phyloP scores from a whole-genome alignment of 306 rosid genomes.

The Rubus idaeus region DNA sequence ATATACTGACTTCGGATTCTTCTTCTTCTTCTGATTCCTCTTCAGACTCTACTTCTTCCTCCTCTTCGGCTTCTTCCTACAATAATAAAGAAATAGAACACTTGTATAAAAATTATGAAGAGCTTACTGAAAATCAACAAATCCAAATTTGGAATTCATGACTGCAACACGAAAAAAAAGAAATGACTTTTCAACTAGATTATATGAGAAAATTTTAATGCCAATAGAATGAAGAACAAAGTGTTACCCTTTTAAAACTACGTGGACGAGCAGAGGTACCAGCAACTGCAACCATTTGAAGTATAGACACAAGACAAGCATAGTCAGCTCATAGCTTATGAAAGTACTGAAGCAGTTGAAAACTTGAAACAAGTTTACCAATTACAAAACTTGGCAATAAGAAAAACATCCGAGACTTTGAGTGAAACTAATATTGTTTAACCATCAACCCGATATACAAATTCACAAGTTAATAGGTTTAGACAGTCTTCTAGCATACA shows the following conservation, averaged over 20 bases:
- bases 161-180: background rate
- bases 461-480: background rate
- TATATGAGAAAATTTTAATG: background rate
- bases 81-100: conserved; percentile 21
- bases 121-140: background rate
- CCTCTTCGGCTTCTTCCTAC: conserved; percentile 64
- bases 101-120: background rate
- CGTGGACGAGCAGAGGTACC: conserved; percentile 84
- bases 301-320: conserved; percentile 31
- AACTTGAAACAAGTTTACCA: background rate
- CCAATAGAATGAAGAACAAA: background rate
- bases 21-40: conserved; percentile 49
- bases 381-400: background rate
- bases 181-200: background rate
- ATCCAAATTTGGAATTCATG: background rate
- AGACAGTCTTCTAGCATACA: background rate
- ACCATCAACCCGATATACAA: conserved; percentile 3
- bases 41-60: conserved; percentile 45
- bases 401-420: background rate
- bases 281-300: conserved; percentile 67
- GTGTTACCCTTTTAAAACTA: conserved; percentile 65
- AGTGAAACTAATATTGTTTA: background rate
- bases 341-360: background rate
- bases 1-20: conserved; percentile 44
- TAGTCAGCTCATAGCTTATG: conserved; percentile 8